phyloP scores from a whole-genome alignment of 805 yeast species.

The Candida tallmaniae region DNA sequence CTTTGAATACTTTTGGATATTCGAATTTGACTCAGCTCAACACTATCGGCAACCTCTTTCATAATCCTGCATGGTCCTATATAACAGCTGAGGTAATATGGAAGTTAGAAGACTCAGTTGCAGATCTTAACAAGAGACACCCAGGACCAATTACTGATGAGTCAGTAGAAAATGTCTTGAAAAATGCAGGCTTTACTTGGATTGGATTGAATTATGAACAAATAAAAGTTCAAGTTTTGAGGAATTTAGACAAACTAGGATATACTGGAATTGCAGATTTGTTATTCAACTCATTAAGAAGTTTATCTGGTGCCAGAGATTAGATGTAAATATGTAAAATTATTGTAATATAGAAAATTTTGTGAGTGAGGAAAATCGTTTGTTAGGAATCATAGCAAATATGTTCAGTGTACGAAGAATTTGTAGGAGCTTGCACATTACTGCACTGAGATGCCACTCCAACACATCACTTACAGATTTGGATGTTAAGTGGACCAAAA shows the following conservation, averaged over 20 bases:
- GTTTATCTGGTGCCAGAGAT: slow-evolving; percentile 5
- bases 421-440: neutral
- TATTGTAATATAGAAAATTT: no score
- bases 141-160: slow-evolving; percentile 51
- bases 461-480: slow-evolving; percentile 16
- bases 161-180: slow-evolving; percentile 29
- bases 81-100: slow-evolving; percentile 42
- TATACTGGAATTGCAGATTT: slow-evolving; percentile 47
- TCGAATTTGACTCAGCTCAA: slow-evolving; percentile 24
- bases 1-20: slow-evolving; percentile 25
- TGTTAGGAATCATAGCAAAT: no score
- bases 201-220: slow-evolving; percentile 38
- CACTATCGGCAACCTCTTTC: slow-evolving; percentile 40
- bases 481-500: slow-evolving; percentile 47
- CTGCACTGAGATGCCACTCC: no score
- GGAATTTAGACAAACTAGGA: slow-evolving; percentile 38
- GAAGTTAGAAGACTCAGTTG: slow-evolving; percentile 40
- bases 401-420: no score
- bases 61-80: slow-evolving; percentile 48
- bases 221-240: slow-evolving; percentile 41
- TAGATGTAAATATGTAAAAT: no score
- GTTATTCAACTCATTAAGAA: slow-evolving; percentile 46
- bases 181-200: slow-evolving; percentile 32
- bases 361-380: no score
- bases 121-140: slow-evolving; percentile 32